Conservation (phyloP, 2,329 filamentous ascomycete species). For the Coniella vitis region DNA sequence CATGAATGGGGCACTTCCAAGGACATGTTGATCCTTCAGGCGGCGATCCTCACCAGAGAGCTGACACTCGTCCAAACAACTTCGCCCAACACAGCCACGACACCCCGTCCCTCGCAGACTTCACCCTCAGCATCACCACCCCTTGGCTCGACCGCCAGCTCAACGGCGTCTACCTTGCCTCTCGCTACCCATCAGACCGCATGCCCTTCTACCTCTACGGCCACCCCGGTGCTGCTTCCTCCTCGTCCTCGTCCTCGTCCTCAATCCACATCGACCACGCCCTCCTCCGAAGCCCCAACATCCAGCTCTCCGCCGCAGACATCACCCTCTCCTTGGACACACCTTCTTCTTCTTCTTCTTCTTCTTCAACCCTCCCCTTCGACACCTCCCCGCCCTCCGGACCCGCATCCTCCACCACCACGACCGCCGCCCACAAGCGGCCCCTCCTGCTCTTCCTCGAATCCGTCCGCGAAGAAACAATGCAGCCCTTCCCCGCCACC, state of each 20-base stretch:
- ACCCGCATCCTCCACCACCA: conserved; percentile 14
- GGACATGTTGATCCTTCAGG: too few species aligned
- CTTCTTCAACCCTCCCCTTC: too few species aligned
- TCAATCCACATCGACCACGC: conserved; percentile 35
- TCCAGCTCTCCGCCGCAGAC: conserved; percentile 5
- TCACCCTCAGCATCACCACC: background rate
- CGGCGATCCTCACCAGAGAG: background rate
- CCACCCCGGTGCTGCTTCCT: conserved; percentile 19
- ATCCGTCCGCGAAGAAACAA: conserved; percentile 26
- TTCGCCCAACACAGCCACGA: background rate
- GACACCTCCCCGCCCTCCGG: conserved; percentile 20
- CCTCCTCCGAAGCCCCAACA: conserved; percentile 35
- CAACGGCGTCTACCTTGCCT: conserved; percentile 27
- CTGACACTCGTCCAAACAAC: background rate
- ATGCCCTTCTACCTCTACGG: conserved; percentile 42
- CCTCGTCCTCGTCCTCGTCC: too few species aligned
- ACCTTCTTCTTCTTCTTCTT: background rate
- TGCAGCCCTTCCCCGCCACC: conserved; percentile 31
- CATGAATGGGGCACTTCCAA: too few species aligned
- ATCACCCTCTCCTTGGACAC: background rate
- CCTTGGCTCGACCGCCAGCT: conserved; percentile 24
- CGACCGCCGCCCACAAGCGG: conserved; percentile 24
- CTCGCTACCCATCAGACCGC: conserved; percentile 27
- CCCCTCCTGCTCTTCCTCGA: conserved; percentile 18
- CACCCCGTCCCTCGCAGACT: background rate